Evolutionary conservation across 805 yeast species (phyloP).

Genomic region (Metschnikowia sp.): DNA sequence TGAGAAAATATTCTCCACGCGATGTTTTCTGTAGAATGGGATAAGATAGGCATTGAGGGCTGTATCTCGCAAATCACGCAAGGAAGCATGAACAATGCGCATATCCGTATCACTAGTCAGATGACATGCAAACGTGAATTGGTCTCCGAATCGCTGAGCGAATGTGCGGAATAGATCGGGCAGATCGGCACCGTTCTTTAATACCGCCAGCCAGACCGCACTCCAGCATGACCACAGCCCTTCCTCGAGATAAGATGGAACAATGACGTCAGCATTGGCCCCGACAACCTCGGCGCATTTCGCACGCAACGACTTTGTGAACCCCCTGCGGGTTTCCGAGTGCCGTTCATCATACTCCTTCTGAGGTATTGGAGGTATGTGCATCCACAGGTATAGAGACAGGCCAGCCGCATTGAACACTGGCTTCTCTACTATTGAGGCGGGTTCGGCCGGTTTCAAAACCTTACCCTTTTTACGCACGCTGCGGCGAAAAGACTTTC

Average conservation of each 20-base stretch:
- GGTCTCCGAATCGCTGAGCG: constrained; percentile 19
- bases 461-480: constrained; percentile 2
- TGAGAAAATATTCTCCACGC: constrained; percentile 35
- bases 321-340: neutral
- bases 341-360: neutral
- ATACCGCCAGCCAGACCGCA: constrained; percentile 31
- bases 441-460: constrained; percentile 8
- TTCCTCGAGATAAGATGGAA: constrained; percentile 17
- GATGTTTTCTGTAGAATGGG: constrained; percentile 21
- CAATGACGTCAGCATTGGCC: constrained; percentile 22
- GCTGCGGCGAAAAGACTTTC: constrained; percentile 10
- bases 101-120: neutral
- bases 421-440: constrained; percentile 5
- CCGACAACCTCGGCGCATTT: constrained; percentile 31
- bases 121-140: constrained; percentile 26
- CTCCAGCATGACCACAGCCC: constrained; percentile 31
- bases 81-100: constrained; percentile 3
- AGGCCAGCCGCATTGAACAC: constrained; percentile 16
- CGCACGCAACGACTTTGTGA: constrained; percentile 10
- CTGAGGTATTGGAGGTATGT: constrained; percentile 6
- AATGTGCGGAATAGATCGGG: constrained; percentile 28
- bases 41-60: constrained; percentile 15
- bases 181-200: constrained; percentile 27
- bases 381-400: constrained; percentile 17
- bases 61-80: constrained; percentile 6